A percentile compares a stretch with the other conserved stretches of the same genome.
phyloP scores from a whole-genome alignment of 2,329 filamentous ascomycete species.

The Cytospora leucostoma region DNA sequence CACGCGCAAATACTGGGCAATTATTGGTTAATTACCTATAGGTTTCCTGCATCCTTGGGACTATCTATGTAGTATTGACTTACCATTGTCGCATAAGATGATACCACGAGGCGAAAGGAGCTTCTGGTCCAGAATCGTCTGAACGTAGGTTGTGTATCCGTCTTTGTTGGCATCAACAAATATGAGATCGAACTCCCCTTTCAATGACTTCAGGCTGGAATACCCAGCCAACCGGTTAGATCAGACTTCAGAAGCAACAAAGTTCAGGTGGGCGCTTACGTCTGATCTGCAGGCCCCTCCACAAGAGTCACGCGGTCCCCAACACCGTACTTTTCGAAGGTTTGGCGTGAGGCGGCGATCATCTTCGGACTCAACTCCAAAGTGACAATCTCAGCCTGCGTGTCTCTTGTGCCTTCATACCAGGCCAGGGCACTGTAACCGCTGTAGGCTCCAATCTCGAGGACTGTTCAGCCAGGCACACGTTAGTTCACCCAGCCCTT shows the following conservation, averaged over 20 bases:
- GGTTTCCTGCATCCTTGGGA: no score
- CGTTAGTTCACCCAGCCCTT: neutral
- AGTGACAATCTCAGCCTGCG: slow-evolving; percentile 30
- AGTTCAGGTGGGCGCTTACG: neutral
- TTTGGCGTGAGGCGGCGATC: neutral
- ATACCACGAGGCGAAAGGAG: neutral
- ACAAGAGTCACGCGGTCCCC: neutral
- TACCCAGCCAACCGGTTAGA: neutral
- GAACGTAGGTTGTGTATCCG: slow-evolving; percentile 27
- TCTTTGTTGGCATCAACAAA: slow-evolving; percentile 40
- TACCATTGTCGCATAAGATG: neutral
- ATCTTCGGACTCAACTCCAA: slow-evolving; percentile 15
- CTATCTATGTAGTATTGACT: neutral
- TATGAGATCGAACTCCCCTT: slow-evolving; percentile 36
- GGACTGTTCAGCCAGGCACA: slow-evolving; percentile 30
- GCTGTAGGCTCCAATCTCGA: slow-evolving; percentile 39
- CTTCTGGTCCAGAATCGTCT: slow-evolving; percentile 30
- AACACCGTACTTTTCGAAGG: neutral
- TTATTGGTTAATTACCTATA: no score
- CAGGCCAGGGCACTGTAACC: slow-evolving; percentile 39
- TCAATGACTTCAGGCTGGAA: slow-evolving; percentile 22
- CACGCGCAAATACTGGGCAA: neutral
- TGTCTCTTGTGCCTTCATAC: slow-evolving; percentile 36
- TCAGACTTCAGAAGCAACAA: neutral
- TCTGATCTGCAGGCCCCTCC: neutral